Conservation (phyloP, 257 asterid genomes). For the Ophiorrhiza pumila region DNA sequence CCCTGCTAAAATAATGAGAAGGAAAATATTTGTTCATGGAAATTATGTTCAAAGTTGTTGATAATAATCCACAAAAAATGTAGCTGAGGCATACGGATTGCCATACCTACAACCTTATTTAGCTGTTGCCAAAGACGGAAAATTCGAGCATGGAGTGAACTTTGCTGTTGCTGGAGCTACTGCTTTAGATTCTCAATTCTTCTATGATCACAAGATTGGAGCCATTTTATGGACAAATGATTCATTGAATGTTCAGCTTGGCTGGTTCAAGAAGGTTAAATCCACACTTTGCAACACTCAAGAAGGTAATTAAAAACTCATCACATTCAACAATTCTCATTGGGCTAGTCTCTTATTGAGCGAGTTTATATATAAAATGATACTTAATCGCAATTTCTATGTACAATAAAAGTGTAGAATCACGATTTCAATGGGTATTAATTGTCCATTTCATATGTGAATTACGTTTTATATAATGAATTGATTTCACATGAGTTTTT, state of each 20-base stretch:
- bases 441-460: no score
- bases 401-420: no score
- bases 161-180: conserved; percentile 92
- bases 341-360: no score
- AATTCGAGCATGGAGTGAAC: conserved; percentile 58
- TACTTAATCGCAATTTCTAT: no score
- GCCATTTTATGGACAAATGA: conserved; percentile 59
- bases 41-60: neutral
- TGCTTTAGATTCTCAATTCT: conserved; percentile 61
- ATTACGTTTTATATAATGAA: no score
- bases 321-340: neutral
- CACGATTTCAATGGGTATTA: no score
- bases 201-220: conserved; percentile 52
- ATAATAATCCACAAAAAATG: neutral
- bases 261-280: conserved; percentile 64
- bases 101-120: conserved; percentile 63
- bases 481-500: no score
- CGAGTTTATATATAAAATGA: no score
- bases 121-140: conserved; percentile 31
- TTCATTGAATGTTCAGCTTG: conserved; percentile 58
- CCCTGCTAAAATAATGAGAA: no score
- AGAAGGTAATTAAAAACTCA: conserved; percentile 35
- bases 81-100: conserved; percentile 80
- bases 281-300: conserved; percentile 49
- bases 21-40: neutral